These are phyloP conservation scores for Cladosporium sp. DNA, from an alignment of 2,329 filamentous ascomycete species.

Conservation along the genomic window DNA sequence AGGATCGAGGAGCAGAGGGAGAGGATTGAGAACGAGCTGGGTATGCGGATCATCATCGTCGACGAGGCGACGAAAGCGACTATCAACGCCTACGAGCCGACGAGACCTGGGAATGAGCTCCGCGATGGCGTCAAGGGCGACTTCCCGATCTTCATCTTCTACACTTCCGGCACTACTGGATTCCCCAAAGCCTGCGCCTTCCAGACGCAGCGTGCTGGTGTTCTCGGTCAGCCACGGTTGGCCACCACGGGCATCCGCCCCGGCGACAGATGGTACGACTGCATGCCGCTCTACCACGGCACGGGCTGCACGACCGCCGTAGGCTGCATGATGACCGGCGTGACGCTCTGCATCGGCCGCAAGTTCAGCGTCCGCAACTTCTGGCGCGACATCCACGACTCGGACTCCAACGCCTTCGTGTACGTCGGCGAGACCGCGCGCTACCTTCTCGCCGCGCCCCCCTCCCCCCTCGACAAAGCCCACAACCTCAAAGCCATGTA, in stretches of 20 bases:
- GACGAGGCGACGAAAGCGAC: conserved; percentile 43
- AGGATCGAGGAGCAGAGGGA: conserved; percentile 51
- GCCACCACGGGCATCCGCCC: conserved; percentile 31
- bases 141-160: conserved; percentile 60
- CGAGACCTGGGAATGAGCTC: conserved; percentile 50
- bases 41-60: conserved; percentile 52
- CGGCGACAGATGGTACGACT: conserved; percentile 64
- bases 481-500: conserved; percentile 56
- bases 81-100: conserved; percentile 43
- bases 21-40: conserved; percentile 49
- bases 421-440: conserved; percentile 74
- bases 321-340: conserved; percentile 47
- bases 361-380: conserved; percentile 65
- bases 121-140: conserved; percentile 46
- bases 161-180: conserved; percentile 72
- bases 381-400: conserved; percentile 65
- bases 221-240: conserved; percentile 32
- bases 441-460: conserved; percentile 64
- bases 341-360: conserved; percentile 57
- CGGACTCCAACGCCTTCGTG: conserved; percentile 62
- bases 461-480: conserved; percentile 53
- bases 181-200: conserved; percentile 65
- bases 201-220: conserved; percentile 45
- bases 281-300: conserved; percentile 73
- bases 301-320: conserved; percentile 60